Conservation (phyloP, 2,329 filamentous ascomycete species). For the Scytalidium lignicola region DNA sequence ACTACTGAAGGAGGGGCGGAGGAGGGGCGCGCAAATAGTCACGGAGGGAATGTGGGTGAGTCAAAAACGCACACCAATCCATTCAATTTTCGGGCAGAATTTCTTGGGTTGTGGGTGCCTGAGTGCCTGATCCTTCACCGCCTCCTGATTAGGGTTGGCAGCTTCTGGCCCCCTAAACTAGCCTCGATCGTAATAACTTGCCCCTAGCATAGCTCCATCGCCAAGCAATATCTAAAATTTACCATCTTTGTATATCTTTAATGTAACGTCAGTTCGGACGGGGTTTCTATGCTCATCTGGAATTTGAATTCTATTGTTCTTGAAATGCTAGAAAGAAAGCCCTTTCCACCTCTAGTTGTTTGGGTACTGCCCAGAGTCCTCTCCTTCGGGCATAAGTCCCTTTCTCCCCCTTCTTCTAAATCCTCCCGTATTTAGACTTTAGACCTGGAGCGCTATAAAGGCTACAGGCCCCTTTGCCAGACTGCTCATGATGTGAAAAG, state of each 20-base stretch:
- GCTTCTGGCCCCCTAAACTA: neutral
- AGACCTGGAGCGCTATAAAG: neutral
- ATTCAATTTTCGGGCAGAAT: neutral
- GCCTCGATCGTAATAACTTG: neutral
- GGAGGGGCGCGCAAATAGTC: neutral
- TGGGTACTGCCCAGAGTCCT: neutral
- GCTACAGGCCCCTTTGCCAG: neutral
- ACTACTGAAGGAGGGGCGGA: slow-evolving; percentile 8
- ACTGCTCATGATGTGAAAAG: neutral
- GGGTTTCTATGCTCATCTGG: neutral
- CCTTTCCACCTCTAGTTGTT: neutral
- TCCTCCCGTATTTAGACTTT: neutral
- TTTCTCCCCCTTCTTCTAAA: neutral
- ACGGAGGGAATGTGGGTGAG: neutral
- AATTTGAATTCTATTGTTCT: neutral
- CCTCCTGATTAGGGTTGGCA: neutral
- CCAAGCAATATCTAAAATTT: neutral
- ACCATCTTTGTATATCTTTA: neutral
- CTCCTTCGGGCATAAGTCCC: too few relatives aligned
- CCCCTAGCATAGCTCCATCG: neutral
- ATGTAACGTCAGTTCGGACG: neutral
- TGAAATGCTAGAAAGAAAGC: neutral
- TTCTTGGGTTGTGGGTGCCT: neutral
- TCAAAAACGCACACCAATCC: neutral
- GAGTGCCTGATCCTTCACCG: neutral